A percentile compares a stretch with the other conserved stretches of the same genome.
Evolutionary conservation across 768 basidiomycete genomes (phyloP).

Genomic region (Termitomyces bulborhizus): DNA sequence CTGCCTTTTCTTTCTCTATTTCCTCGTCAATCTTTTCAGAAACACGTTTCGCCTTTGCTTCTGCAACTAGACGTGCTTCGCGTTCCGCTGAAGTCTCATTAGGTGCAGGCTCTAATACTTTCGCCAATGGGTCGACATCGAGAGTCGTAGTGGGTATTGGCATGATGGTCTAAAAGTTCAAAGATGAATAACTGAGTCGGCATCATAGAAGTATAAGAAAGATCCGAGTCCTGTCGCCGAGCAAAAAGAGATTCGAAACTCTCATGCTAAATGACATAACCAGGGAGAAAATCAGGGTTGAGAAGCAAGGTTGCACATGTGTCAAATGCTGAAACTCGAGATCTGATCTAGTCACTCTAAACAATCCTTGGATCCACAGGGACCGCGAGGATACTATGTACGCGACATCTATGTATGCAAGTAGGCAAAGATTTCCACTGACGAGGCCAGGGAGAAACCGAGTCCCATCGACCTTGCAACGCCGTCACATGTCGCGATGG

Average conservation of each 20-base stretch:
- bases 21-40: slow-evolving; percentile 65
- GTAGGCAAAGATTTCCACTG: not conserved
- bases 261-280: slow-evolving; percentile 12
- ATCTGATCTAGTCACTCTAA: not conserved
- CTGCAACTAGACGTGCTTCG: slow-evolving; percentile 36
- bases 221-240: not conserved
- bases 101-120: slow-evolving; percentile 43
- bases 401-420: not conserved
- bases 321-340: not conserved
- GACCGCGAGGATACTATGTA: not conserved
- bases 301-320: slow-evolving; percentile 3
- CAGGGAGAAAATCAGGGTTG: slow-evolving; percentile 5
- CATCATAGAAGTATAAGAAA: slow-evolving; percentile 5
- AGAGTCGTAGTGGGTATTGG: slow-evolving; percentile 3
- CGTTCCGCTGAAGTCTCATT: slow-evolving; percentile 44
- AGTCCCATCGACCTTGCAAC: not conserved
- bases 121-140: slow-evolving; percentile 44
- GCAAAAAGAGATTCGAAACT: slow-evolving; percentile 3
- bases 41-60: slow-evolving; percentile 44
- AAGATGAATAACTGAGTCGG: not conserved
- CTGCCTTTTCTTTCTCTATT: slow-evolving; percentile 41
- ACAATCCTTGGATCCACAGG: not conserved
- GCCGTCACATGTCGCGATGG: too few species aligned
- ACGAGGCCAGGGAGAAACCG: too few species aligned
- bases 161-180: not conserved